Base-by-base conservation (phyloP, 23 red algal genomes). In the Gracilaria domingensis region DNA sequence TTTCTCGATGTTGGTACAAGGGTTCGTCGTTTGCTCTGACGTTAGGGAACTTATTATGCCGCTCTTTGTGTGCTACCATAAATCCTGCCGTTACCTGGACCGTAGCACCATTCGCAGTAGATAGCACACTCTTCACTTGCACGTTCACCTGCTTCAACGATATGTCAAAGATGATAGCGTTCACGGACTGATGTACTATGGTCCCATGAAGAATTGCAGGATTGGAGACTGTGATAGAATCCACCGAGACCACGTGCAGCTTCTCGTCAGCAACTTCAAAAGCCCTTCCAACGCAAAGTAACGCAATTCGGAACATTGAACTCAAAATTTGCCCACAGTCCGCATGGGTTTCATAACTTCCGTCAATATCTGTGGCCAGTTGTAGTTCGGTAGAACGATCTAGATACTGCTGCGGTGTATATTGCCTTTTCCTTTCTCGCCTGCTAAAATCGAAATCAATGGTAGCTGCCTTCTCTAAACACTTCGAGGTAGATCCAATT, bases 251-350 rank as follows among this genome's bases (percentile, higher is more conserved):
- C 8, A 87, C 69, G 34, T 30, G 51, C 28, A 71, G 69, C 36
- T 66, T 44, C 3, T 71, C 66, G 18, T 81, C 35, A 1, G 23
- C 87, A 36, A 58, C 36, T 30, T 35, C 73, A 26, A 81, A 48
- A n/a, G 71, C 70, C 25, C 38, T 79, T 6, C 35, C 57, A 33
- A 81, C 44, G 51, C 87, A 90, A 30, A 81, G 18, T 21, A 57
- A 16, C 8, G 87, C 87, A 0, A 74, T 56, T 26, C 87, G 87
- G 29, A 44, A 23, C 87, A 90, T 80, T 29, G 54, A 62, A 64
- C 66, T 44, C 17, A 90, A n/a, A 77, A 80, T 51, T 28, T 90
- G 55, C 14, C 87, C 87, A 5, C 54, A 57, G 51, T 90, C 87
- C 17, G 42, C 14, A 64, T 58, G 53, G 32, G 18, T 38, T 42